Percentiles rank a stretch among this genome's conserved stretches.
Evolutionary conservation across 225 moss, liverwort and hornwort genomes (phyloP).

Genomic region (Pleurozium schreberi): DNA sequence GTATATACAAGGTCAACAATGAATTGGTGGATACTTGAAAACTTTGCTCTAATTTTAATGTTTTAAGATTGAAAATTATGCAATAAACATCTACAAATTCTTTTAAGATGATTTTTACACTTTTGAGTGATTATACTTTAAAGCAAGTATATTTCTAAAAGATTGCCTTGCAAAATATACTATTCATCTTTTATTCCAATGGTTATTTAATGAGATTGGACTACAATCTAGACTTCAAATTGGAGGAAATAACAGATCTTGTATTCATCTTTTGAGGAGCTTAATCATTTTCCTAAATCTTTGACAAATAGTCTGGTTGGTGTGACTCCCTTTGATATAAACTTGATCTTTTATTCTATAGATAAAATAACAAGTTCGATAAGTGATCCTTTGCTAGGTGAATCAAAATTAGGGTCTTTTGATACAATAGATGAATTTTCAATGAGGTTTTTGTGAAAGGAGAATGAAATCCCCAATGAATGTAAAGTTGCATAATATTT

Average conservation of each 20-base stretch:
- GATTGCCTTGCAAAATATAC: background rate
- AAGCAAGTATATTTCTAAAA: background rate
- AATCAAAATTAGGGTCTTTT: too few species aligned
- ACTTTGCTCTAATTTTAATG: background rate
- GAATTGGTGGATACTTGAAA: background rate
- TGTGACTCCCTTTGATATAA: background rate
- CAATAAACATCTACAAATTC: background rate
- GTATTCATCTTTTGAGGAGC: background rate
- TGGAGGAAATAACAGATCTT: too few species aligned
- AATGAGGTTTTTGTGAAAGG: too few species aligned
- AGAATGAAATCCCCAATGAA: too few species aligned
- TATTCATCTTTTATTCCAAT: too few species aligned
- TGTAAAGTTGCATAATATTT: too few species aligned
- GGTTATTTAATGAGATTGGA: too few species aligned
- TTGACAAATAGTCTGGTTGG: background rate
- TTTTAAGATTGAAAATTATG: background rate
- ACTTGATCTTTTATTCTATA: background rate
- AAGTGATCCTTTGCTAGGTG: too few species aligned
- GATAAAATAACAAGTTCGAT: too few species aligned
- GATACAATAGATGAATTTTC: too few species aligned
- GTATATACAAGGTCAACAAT: background rate
- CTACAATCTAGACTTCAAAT: too few species aligned
- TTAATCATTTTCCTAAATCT: fast-evolving
- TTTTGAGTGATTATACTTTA: background rate
- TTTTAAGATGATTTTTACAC: background rate